Evolutionary conservation across 1,139 yeast species (phyloP), one percentile per base, ranked within the genome.

Genomic region (Debaryomycetaceae sp.): DNA sequence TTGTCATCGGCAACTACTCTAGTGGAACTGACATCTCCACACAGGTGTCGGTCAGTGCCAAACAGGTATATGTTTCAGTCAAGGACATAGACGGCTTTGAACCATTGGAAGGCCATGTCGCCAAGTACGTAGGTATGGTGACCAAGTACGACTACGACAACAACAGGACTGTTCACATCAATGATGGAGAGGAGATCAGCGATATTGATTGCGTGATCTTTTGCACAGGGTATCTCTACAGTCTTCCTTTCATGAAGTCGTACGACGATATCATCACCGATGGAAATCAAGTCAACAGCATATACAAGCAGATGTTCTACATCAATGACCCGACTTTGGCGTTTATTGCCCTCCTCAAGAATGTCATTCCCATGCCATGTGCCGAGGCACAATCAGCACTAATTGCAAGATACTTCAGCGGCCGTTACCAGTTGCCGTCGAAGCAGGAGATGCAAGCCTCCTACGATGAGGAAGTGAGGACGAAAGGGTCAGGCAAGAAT

Each of bases 191-290:
- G 11, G 48, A 40, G 1, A 41, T 70, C 9, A 40, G 45, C 1
- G 65, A 56, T 23, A 65, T 76, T 36, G 81, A 76, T 52, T 42
- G 42, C 3, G 57, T 77, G 2, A 58, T 77, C 4, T 75, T 72
- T 50, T 76, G 80, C 55, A 77, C 81, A 2, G 82, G 81, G 5
- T 76, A 75, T 52, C 56, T 71, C 24, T 75, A 73, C 54, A 62
- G 63, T 42, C 48, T 72, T 33, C 79, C 80, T 6, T 76, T 76
- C 47, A 57, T 76, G 42, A 60, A 64, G 43, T 53, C 63, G 11
- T 61, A 66, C 44, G 39, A 46, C 5, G 53, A 55, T 6, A 52
- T 65, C 6, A 50, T 65, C 24, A 57, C 65, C 9, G 65, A 66
- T 43, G 76, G 77, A 9, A 42, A 49, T 5, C 64, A 59, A 38